These are phyloP conservation scores for Ceratobasidium papillatum DNA, from an alignment of 1,284 basidiomycete species.

Conservation along the genomic window DNA sequence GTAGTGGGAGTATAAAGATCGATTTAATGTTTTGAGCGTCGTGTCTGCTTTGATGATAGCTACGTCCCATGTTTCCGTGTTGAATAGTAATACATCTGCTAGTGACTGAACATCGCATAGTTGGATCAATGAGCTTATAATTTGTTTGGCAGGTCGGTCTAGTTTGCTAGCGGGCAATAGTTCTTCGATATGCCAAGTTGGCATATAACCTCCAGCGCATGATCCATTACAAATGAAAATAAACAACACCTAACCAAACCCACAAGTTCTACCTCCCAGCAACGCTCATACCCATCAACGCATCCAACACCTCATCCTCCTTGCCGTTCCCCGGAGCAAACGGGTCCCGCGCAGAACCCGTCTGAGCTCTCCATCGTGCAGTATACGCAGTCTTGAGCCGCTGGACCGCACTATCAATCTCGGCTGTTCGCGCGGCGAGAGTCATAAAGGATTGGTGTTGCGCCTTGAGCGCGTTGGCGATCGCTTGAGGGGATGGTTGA, in stretches of 20 bases:
- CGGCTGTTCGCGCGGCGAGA: conserved; percentile 44
- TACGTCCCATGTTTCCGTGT: not conserved
- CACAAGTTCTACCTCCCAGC: conserved; percentile 12
- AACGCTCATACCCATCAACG: conserved; percentile 33
- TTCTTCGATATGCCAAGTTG: not conserved
- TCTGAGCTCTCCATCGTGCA: conserved; percentile 41
- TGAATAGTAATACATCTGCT: conserved; percentile 20
- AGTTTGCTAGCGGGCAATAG: too few relatives aligned
- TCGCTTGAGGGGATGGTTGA: conserved; percentile 42
- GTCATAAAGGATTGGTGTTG: conserved; percentile 44
- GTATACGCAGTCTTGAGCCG: conserved; percentile 39
- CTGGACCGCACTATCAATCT: conserved; percentile 40
- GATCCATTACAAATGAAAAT: conserved; percentile 1
- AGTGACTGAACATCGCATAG: not conserved
- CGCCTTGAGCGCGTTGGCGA: conserved; percentile 42
- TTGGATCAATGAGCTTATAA: not conserved
- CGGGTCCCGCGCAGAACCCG: conserved; percentile 43
- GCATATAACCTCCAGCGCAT: not conserved
- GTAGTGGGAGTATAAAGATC: not conserved
- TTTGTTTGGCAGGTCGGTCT: too few relatives aligned
- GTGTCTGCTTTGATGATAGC: not conserved
- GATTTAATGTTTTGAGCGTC: not conserved
- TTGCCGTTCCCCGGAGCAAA: conserved; percentile 36
- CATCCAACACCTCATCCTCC: conserved; percentile 33
- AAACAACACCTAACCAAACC: not conserved